Evolutionary conservation across 352 stramenopile genomes (phyloP).

Genomic region (Aphanomyces cochlioides): DNA sequence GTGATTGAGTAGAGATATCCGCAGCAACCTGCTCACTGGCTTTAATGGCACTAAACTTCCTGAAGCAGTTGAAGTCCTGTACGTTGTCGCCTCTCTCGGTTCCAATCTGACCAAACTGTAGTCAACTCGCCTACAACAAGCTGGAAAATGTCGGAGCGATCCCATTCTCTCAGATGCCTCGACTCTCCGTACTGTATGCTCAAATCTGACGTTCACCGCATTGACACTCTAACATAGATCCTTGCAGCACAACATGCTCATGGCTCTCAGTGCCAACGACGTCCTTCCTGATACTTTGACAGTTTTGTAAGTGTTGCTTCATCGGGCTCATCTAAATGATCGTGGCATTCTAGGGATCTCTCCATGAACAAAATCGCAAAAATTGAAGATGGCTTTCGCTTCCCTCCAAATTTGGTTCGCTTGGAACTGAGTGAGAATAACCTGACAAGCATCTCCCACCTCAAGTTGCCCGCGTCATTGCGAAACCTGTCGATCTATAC

Average conservation of each 20-base stretch:
- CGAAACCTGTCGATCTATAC: not conserved
- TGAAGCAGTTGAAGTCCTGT: not conserved
- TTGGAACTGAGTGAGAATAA: slow-evolving; percentile 8
- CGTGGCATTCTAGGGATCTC: not conserved
- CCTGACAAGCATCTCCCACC: not conserved
- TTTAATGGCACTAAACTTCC: not conserved
- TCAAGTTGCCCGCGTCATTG: not conserved
- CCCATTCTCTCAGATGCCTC: not conserved
- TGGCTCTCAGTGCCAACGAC: not conserved
- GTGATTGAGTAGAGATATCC: not conserved
- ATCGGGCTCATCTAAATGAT: not conserved
- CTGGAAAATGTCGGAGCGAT: not conserved
- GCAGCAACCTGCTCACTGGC: not conserved
- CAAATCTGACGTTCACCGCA: not conserved
- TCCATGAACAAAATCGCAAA: not conserved
- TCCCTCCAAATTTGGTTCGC: not conserved
- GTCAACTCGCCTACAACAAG: not conserved
- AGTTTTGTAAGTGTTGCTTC: not conserved
- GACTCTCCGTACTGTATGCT: not conserved
- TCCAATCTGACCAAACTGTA: not conserved
- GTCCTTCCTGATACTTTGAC: not conserved
- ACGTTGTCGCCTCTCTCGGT: not conserved
- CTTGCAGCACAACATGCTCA: too few relatives aligned
- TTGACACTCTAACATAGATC: too few relatives aligned
- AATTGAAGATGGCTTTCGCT: not conserved